Percentiles rank a stretch among this genome's conserved stretches.
These are phyloP conservation scores for Chondrus crispus DNA, from an alignment of 23 red algal genomes.

Conservation along the genomic window DNA sequence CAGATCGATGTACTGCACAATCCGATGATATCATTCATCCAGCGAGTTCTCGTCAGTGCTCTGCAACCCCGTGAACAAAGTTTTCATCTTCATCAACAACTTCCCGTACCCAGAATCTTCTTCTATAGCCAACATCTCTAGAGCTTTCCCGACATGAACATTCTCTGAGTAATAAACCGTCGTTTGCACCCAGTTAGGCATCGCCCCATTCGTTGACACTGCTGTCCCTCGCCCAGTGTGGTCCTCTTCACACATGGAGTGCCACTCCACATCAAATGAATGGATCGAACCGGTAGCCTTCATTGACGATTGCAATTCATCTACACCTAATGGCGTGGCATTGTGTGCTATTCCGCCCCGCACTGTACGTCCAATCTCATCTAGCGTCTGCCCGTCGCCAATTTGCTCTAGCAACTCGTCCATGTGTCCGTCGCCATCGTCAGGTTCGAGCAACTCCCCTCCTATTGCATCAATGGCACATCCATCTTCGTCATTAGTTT, in stretches of 20 bases:
- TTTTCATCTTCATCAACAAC: not conserved
- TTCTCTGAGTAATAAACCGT: not conserved
- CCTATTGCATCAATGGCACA: not conserved
- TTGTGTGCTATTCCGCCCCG: conserved; percentile 1
- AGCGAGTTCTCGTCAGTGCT: too few species aligned
- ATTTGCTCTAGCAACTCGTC: not conserved
- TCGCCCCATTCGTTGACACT: not conserved
- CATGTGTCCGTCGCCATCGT: not conserved
- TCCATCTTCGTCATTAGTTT: not conserved
- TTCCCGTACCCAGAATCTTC: not conserved
- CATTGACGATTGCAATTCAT: not conserved
- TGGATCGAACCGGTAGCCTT: not conserved
- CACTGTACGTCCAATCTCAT: not conserved
- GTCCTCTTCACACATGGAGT: not conserved
- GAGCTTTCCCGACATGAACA: not conserved
- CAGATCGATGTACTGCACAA: too few species aligned
- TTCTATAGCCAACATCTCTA: not conserved
- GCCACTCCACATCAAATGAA: not conserved
- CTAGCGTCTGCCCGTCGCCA: not conserved
- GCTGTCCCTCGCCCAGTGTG: not conserved
- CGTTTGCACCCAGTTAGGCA: conserved; percentile 27
- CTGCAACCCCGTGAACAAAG: too few species aligned
- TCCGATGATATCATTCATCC: too few species aligned
- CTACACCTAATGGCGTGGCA: conserved; percentile 4
- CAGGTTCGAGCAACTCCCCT: too few species aligned